Base-by-base conservation (phyloP, 371 early-diverging fungal genomes). In the Actinomortierella ambigua region DNA sequence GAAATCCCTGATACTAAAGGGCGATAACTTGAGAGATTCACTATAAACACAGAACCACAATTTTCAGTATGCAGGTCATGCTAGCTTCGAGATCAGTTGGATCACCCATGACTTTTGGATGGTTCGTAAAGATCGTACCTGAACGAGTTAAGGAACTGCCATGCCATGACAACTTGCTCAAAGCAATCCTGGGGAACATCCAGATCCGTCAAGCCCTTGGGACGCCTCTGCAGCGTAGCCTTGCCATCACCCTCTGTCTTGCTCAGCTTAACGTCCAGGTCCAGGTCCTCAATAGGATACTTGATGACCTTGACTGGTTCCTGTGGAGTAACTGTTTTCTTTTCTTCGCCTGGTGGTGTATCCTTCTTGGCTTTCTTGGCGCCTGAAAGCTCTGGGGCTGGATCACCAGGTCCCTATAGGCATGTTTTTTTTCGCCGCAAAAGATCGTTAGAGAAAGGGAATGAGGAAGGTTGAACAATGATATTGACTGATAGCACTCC, bases 271-370 rank as follows among this genome's bases (percentile, higher is more conserved):
- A 27, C 3, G 4, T 60, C 80, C 18, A 87, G 48, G 39, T 85
- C 82, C 28, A 88, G 59, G 65, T 88, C 88, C 56, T 88, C 88
- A 26, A 86, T 82, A 5, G 88, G 88, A 46, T 82, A 86, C 55
- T 84, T 82, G 48, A 88, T 51, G 0, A 68, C 55, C 3, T 59
- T 43, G 62, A 81, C 81, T 11, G 77, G n/a, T 43, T 77, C 57
- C 20, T 71, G 61, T 14, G 50, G 17, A 5, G 77, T 62, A 40
- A 71, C 64, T 57, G 81, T 83, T 50, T 81, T 78, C 52, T 81
- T 79, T 4, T 77, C 27, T 17, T 75, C 75, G 3, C 77, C 80
- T 13, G 78, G 44, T 3, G 47, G 60, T 47, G 80, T 81, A 40
- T 86, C 85, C 55, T 70, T 68, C 42, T 78, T 77, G 13, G 80